A percentile compares a stretch with the other conserved stretches of the same genome.
phyloP scores from a whole-genome alignment of 495 filamentous ascomycete species.

The Neurospora sp. region DNA sequence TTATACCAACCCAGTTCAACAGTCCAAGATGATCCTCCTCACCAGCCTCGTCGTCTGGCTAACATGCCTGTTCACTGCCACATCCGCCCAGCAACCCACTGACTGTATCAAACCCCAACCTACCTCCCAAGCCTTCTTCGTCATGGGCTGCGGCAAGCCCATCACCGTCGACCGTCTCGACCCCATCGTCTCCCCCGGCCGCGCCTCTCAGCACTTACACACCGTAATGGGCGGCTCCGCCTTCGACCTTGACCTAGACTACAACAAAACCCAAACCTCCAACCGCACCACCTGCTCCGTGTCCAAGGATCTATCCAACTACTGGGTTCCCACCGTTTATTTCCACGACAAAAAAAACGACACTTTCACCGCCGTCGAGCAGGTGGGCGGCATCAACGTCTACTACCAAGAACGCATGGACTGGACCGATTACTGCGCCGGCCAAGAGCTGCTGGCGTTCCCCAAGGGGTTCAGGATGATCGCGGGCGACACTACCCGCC shows the following conservation, averaged over 20 bases:
- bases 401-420: constrained; percentile 37
- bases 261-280: constrained; percentile 39
- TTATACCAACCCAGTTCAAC: neutral
- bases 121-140: constrained; percentile 9
- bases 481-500: constrained; percentile 44
- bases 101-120: neutral
- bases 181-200: constrained; percentile 52
- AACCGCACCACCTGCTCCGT: constrained; percentile 47
- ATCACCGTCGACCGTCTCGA: constrained; percentile 45
- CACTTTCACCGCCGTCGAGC: constrained; percentile 46
- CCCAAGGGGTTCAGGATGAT: constrained; percentile 58
- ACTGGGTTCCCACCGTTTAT: constrained; percentile 62
- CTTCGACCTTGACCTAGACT: constrained; percentile 52
- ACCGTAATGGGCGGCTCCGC: constrained; percentile 58
- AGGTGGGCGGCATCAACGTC: constrained; percentile 36
- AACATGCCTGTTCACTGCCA: neutral
- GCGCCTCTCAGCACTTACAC: constrained; percentile 50
- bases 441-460: constrained; percentile 48
- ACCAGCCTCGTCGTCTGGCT: neutral
- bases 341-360: constrained; percentile 57
- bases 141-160: constrained; percentile 18
- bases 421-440: constrained; percentile 17
- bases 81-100: neutral
- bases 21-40: neutral
- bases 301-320: constrained; percentile 57